A percentile compares a stretch with the other conserved stretches of the same genome.
These are phyloP conservation scores for Acanthamoeba royreba DNA, from an alignment of 208 protist species.

Conservation along the genomic window DNA sequence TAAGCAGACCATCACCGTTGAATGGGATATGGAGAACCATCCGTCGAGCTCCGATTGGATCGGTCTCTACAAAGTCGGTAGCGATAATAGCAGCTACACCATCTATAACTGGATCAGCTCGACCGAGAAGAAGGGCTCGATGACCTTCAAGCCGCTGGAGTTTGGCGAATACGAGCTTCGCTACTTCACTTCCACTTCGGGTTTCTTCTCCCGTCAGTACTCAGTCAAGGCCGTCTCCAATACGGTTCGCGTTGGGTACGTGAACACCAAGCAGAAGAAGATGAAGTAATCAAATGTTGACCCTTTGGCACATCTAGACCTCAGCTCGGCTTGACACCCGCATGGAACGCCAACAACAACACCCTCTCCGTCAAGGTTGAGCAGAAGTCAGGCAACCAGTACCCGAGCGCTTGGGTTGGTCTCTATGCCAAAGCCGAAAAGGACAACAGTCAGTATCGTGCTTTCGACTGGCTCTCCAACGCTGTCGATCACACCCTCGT, in stretches of 20 bases:
- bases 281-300: background rate
- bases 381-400: slow-evolving; percentile 26
- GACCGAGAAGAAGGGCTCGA: background rate
- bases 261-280: too few species aligned
- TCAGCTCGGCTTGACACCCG: background rate
- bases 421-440: background rate
- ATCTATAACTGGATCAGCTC: slow-evolving; percentile 13
- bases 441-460: background rate
- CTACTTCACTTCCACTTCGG: background rate
- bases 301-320: background rate
- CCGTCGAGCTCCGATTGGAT: slow-evolving; percentile 29
- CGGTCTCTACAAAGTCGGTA: background rate
- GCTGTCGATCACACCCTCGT: slow-evolving; percentile 11
- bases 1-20: background rate
- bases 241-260: background rate
- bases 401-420: slow-evolving; percentile 28
- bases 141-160: background rate
- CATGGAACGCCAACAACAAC: background rate
- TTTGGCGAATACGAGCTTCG: slow-evolving; percentile 27
- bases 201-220: background rate
- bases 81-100: background rate
- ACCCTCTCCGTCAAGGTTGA: background rate
- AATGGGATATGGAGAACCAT: background rate
- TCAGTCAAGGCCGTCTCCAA: slow-evolving; percentile 21
- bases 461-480: slow-evolving; percentile 14